Conservation (phyloP, 129 eudicot species). For the Escallonia rubra region DNA sequence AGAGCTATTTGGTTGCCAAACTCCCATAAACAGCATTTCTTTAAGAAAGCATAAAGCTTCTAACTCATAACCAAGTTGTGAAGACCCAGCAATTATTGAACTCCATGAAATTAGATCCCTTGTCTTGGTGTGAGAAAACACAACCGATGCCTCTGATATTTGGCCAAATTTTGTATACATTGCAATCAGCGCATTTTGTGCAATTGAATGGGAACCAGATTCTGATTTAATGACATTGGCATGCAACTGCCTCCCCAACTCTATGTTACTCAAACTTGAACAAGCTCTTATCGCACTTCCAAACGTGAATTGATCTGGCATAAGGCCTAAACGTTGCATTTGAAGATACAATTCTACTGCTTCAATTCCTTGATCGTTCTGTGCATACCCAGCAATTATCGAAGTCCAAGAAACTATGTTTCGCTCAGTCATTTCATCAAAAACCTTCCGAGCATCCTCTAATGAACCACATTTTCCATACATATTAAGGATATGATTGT, state of each 20-base stretch:
- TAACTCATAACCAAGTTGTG: slow-evolving; percentile 34
- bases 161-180: slow-evolving; percentile 35
- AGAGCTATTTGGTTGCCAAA: slow-evolving; percentile 30
- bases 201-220: slow-evolving; percentile 23
- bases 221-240: slow-evolving; percentile 34
- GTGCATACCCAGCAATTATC: slow-evolving; percentile 41
- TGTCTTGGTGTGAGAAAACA: slow-evolving; percentile 24
- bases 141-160: slow-evolving; percentile 20
- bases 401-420: slow-evolving; percentile 44
- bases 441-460: slow-evolving; percentile 27
- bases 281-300: slow-evolving; percentile 39
- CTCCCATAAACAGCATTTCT: slow-evolving; percentile 26
- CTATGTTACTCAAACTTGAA: slow-evolving; percentile 17
- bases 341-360: slow-evolving; percentile 28
- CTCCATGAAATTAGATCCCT: slow-evolving; percentile 49
- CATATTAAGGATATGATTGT: slow-evolving; percentile 40
- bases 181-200: slow-evolving; percentile 39
- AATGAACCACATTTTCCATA: slow-evolving; percentile 41
- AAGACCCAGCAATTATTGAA: slow-evolving; percentile 41
- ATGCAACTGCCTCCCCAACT: slow-evolving; percentile 36
- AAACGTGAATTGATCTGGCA: slow-evolving; percentile 39
- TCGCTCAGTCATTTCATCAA: slow-evolving; percentile 30
- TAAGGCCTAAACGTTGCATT: slow-evolving; percentile 27
- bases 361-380: slow-evolving; percentile 26
- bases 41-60: slow-evolving; percentile 29